Base-by-base conservation (phyloP, 257 asterid genomes). In the Avicennia marina region DNA sequence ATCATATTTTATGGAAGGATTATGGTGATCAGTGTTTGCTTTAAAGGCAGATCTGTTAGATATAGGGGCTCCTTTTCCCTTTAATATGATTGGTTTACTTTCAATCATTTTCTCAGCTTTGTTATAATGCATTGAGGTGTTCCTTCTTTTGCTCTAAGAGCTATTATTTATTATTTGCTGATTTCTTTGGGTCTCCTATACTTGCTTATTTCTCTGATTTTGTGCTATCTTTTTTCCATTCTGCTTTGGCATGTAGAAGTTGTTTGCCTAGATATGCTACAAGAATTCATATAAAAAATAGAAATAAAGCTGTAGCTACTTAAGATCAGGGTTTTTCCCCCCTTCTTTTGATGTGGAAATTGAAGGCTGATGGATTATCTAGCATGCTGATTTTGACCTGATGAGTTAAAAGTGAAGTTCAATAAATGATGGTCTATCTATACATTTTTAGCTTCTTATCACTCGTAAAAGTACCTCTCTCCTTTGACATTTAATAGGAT, bases 201-300 rank as follows among this genome's bases (percentile, higher is more conserved):
- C 7, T 29, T 4, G 4, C 34, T 29, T 29, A 9, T 20, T 13
- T 10, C 22, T 27, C 17, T 20, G 12, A 39, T 20, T 10, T 39
- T 15, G 7, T 16, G 24, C 47, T 44, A 27, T 48, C 9, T 39
- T 39, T 33, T 44, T 20, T 25, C 36, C 26, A 15, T 29, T 42
- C 6, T 26, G 47, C 72, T 24, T 21, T 46, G n/a, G 51, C 48
- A 11, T 67, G 49, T 16, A 58, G 22, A 19, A 17, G 34, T 42
- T 53, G 24, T 47, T 19, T n/a, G n/a, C n/a, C n/a, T n/a, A n/a
- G n/a, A n/a, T 53, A 21, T 60, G 63, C 58, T 49, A 13, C 48
- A 25, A 41, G 42, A 17, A 19, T 42, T 53, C 20, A 31, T 19
- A 2, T 20, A 11, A 18, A 36, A 38, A 56, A 46, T 24, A 36